Conservation (phyloP, 352 stramenopile species). For the Globisporangium spinosum region DNA sequence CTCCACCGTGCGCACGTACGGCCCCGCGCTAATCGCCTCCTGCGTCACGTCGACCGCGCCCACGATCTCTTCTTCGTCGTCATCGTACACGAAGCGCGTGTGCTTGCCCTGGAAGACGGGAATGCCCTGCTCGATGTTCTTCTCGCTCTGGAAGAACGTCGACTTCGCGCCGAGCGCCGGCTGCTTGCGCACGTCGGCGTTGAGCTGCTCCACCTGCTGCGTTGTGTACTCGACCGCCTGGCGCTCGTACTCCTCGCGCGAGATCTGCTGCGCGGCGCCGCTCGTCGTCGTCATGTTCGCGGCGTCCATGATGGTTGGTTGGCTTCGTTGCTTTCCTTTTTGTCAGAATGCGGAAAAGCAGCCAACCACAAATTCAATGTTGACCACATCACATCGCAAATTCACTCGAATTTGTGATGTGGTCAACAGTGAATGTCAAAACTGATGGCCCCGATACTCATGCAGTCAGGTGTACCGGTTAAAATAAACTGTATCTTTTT, state of each 20-base stretch:
- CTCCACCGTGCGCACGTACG: slow-evolving; percentile 56
- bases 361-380: too few relatives aligned
- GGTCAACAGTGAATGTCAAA: too few relatives aligned
- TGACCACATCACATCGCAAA: too few relatives aligned
- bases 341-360: too few relatives aligned
- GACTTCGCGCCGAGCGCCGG: slow-evolving; percentile 51
- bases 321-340: too few relatives aligned
- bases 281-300: neutral
- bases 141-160: slow-evolving; percentile 58
- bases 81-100: slow-evolving; percentile 80
- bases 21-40: slow-evolving; percentile 39
- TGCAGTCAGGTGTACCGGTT: too few relatives aligned
- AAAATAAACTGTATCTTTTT: too few relatives aligned
- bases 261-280: slow-evolving; percentile 36
- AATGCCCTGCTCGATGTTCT: slow-evolving; percentile 53
- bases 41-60: slow-evolving; percentile 61
- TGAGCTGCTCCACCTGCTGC: slow-evolving; percentile 58
- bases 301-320: too few relatives aligned
- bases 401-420: too few relatives aligned
- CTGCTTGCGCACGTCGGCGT: slow-evolving; percentile 46
- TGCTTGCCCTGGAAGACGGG: slow-evolving; percentile 77
- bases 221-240: slow-evolving; percentile 68
- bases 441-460: too few relatives aligned
- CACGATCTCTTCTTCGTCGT: slow-evolving; percentile 65
- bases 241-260: slow-evolving; percentile 50